Evolutionary conservation across 108 stramenopile species (phyloP).

Genomic region (Cyclotella choctawhatcheeana): DNA sequence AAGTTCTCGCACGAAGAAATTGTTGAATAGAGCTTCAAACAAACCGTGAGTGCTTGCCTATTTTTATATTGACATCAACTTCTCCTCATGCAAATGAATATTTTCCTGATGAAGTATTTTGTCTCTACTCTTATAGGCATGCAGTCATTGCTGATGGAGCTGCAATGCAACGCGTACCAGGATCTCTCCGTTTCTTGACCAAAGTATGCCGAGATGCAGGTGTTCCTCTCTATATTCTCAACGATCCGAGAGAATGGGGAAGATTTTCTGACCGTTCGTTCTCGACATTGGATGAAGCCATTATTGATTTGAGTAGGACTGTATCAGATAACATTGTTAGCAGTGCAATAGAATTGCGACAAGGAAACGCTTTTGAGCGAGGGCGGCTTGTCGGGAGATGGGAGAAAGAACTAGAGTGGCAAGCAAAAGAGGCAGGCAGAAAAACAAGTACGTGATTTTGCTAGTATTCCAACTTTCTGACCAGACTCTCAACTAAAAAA

Average conservation of each 20-base stretch:
- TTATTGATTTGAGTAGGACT: conserved; percentile 65
- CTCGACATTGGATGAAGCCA: conserved; percentile 58
- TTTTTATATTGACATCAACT: too few relatives aligned
- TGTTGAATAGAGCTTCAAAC: conserved; percentile 72
- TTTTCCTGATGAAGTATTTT: too few relatives aligned
- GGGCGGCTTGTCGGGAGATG: conserved; percentile 72
- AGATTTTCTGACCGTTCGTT: conserved; percentile 56
- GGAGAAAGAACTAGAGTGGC: conserved; percentile 80
- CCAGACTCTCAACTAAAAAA: too few relatives aligned
- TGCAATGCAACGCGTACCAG: conserved; percentile 84
- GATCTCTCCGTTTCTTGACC: conserved; percentile 71
- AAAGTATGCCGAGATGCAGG: conserved; percentile 71
- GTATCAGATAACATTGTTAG: conserved; percentile 66
- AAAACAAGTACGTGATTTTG: conserved; percentile 42
- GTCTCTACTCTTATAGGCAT: too few relatives aligned
- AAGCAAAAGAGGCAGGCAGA: conserved; percentile 59
- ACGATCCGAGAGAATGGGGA: conserved; percentile 86
- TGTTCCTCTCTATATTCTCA: conserved; percentile 80
- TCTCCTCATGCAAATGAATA: too few relatives aligned
- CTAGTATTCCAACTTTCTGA: not conserved
- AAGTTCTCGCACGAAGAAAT: not conserved
- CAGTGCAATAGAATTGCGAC: conserved; percentile 58
- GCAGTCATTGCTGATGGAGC: conserved; percentile 88
- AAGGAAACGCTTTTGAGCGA: conserved; percentile 73
- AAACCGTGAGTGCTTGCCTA: conserved; percentile 57